A percentile compares a stretch with the other conserved stretches of the same genome.
Conservation (phyloP, 1,284 basidiomycete genomes). For the Cutaneotrichosporon cyanovorans region DNA sequence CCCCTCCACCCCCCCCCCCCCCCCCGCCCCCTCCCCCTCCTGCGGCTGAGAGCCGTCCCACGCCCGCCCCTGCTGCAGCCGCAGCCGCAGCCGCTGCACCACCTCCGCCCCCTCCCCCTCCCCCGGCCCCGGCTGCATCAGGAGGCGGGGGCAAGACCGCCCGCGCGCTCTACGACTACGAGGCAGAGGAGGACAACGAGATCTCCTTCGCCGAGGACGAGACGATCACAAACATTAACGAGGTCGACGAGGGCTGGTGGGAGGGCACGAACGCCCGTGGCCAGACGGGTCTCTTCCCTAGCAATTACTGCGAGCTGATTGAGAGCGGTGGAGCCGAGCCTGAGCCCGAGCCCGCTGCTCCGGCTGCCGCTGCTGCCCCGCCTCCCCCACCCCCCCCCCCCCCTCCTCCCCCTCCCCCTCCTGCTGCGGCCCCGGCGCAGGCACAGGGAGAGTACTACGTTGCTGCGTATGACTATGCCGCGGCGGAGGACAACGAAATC, state of each 20-base stretch:
- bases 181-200: constrained; percentile 61
- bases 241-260: constrained; percentile 80
- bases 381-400: constrained; percentile 36
- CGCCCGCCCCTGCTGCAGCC: not conserved
- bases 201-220: constrained; percentile 72
- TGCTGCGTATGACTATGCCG: constrained; percentile 56
- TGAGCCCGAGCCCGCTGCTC: constrained; percentile 43
- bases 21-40: constrained; percentile 25
- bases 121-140: constrained; percentile 9
- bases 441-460: constrained; percentile 20
- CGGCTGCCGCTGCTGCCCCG: constrained; percentile 37
- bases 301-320: constrained; percentile 74
- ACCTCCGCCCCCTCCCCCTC: constrained; percentile 35
- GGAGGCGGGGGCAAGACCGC: constrained; percentile 37
- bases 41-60: no score
- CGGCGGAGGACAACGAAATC: constrained; percentile 80
- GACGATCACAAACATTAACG: constrained; percentile 69
- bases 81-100: constrained; percentile 12
- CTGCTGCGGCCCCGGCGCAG: constrained; percentile 8
- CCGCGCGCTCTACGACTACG: constrained; percentile 66
- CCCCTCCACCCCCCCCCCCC: constrained; percentile 27
- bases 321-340: constrained; percentile 19
- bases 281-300: constrained; percentile 58
- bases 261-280: constrained; percentile 61
- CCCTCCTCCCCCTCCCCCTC: constrained; percentile 34